A percentile compares a stretch with the other conserved stretches of the same genome.
Conservation (phyloP, 805 yeast genomes). For the Phaffomyces antillensis region DNA sequence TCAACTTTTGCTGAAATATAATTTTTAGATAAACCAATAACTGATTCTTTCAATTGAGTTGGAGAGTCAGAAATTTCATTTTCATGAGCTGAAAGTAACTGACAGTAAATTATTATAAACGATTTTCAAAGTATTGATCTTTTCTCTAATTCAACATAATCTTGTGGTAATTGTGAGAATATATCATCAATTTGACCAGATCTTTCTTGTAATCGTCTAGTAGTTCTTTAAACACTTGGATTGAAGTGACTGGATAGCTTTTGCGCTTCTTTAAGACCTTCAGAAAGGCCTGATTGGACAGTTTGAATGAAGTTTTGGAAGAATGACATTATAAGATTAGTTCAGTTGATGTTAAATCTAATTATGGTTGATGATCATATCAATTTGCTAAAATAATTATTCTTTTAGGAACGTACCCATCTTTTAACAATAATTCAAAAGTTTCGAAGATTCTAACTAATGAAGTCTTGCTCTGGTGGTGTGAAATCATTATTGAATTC, state of each 20-base stretch:
- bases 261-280: constrained; percentile 31
- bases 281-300: constrained; percentile 20
- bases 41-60: constrained; percentile 62
- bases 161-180: constrained; percentile 64
- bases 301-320: constrained; percentile 20
- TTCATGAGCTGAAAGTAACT: constrained; percentile 51
- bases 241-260: constrained; percentile 36
- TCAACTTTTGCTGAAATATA: constrained; percentile 55
- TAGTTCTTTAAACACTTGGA: constrained; percentile 55
- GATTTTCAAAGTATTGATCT: constrained; percentile 63
- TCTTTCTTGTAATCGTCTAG: constrained; percentile 52
- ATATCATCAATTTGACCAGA: constrained; percentile 57
- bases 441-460: too few relatives aligned
- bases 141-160: constrained; percentile 62
- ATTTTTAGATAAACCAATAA: constrained; percentile 57
- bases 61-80: constrained; percentile 83
- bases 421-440: too few relatives aligned
- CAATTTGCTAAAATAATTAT: too few relatives aligned
- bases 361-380: too few relatives aligned
- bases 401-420: too few relatives aligned
- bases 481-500: too few relatives aligned
- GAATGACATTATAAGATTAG: constrained; percentile 18
- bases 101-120: constrained; percentile 53
- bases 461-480: too few relatives aligned
- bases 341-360: too few relatives aligned